Conservation (phyloP, 208 protist species). For the Jaenimonas drosophilae region DNA sequence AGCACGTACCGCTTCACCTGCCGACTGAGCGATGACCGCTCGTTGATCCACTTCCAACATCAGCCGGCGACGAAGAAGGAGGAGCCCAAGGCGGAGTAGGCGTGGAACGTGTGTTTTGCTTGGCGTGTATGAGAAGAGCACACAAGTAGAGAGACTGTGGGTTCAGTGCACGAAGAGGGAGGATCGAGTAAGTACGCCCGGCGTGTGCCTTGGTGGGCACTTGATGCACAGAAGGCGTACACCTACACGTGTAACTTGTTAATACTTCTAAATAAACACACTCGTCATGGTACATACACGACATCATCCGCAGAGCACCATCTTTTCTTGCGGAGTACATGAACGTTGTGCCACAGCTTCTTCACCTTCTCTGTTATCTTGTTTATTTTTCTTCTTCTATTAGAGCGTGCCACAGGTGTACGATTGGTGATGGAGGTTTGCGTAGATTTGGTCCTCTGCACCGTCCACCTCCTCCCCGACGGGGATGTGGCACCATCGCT, state of each 20-base stretch:
- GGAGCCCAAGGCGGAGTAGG: background rate
- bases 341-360: too few relatives aligned
- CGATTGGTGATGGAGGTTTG: too few relatives aligned
- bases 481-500: background rate
- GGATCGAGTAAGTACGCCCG: background rate
- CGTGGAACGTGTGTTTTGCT: too few relatives aligned
- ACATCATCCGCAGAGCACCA: too few relatives aligned
- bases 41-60: constrained; percentile 52
- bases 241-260: too few relatives aligned
- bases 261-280: background rate
- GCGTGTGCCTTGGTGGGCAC: too few relatives aligned
- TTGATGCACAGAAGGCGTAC: too few relatives aligned
- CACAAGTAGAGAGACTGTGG: too few relatives aligned
- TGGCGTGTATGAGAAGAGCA: too few relatives aligned
- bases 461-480: background rate
- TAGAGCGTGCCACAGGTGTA: background rate
- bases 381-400: background rate
- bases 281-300: too few relatives aligned
- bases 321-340: too few relatives aligned
- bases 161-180: background rate
- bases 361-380: background rate
- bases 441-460: background rate
- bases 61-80: background rate
- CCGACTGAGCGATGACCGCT: constrained; percentile 44
- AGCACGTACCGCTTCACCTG: constrained; percentile 51